Evolutionary conservation across 345 rosid genomes (phyloP).

Genomic region (Euphorbia pulcherrima): DNA sequence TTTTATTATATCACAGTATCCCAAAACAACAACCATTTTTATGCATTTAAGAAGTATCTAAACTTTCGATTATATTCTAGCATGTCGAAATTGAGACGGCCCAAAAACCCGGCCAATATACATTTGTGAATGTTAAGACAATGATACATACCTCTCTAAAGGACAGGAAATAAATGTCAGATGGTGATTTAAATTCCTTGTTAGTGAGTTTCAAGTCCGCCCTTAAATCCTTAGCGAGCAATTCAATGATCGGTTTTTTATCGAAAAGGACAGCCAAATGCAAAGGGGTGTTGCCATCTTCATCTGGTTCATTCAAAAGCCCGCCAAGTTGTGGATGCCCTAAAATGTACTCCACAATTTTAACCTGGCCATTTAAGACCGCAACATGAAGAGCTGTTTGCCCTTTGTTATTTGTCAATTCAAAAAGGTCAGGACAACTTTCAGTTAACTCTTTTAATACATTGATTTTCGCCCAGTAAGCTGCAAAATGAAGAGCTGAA

Average conservation of each 20-base stretch:
- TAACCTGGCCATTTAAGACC: constrained; percentile 16
- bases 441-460: too few species aligned
- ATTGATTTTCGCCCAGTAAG: too few species aligned
- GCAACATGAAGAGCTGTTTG: constrained; percentile 35
- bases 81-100: too few species aligned
- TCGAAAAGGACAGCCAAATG: constrained; percentile 28
- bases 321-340: not conserved
- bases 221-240: not conserved
- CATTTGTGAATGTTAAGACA: too few species aligned
- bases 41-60: too few species aligned
- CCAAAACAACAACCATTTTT: too few species aligned
- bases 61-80: too few species aligned
- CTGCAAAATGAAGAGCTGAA: too few species aligned
- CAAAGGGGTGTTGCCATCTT: constrained; percentile 34
- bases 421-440: too few species aligned
- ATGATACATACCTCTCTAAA: not conserved
- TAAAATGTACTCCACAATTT: constrained; percentile 8
- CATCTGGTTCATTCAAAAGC: constrained; percentile 22
- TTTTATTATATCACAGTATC: too few species aligned
- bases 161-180: not conserved
- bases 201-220: not conserved
- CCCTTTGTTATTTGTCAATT: constrained; percentile 12
- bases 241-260: not conserved
- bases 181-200: not conserved
- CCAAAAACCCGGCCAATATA: too few species aligned